These are phyloP conservation scores for Metarhizium sp. DNA, from an alignment of 2,329 filamentous ascomycete genomes.

Conservation along the genomic window DNA sequence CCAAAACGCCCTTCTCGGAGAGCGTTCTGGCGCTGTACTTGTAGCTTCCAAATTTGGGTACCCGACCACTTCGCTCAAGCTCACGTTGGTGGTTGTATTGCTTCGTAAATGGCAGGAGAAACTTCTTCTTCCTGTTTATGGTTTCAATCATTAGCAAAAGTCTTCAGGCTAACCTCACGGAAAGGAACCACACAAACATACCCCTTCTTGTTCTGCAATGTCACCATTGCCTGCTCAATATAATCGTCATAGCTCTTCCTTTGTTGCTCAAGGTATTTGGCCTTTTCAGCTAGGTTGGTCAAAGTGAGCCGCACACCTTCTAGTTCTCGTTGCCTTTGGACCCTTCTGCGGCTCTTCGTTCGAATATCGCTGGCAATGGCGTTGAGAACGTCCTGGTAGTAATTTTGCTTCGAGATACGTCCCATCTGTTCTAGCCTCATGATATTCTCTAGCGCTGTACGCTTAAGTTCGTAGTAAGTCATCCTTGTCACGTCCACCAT, in stretches of 20 bases:
- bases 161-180: background rate
- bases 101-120: conserved; percentile 92
- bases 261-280: conserved; percentile 86
- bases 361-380: conserved; percentile 94
- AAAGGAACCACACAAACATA: conserved; percentile 28
- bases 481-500: conserved; percentile 84
- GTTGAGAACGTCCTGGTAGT: conserved; percentile 97
- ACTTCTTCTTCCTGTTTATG: conserved; percentile 65
- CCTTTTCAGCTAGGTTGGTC: conserved; percentile 71
- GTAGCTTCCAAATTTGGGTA: conserved; percentile 95
- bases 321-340: conserved; percentile 84
- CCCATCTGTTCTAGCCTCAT: conserved; percentile 79
- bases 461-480: conserved; percentile 87
- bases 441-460: conserved; percentile 88
- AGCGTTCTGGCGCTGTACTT: conserved; percentile 90
- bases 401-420: conserved; percentile 80
- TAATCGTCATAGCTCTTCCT: conserved; percentile 98
- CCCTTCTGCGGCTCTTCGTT: conserved; percentile 85
- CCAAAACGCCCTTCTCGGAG: conserved; percentile 86
- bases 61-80: conserved; percentile 81
- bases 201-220: conserved; percentile 93
- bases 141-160: conserved; percentile 9
- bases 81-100: conserved; percentile 98
- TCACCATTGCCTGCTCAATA: conserved; percentile 96
- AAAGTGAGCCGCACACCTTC: conserved; percentile 74